Base-by-base conservation (phyloP, 1,139 yeast species). In the Dujonia santamariae region DNA sequence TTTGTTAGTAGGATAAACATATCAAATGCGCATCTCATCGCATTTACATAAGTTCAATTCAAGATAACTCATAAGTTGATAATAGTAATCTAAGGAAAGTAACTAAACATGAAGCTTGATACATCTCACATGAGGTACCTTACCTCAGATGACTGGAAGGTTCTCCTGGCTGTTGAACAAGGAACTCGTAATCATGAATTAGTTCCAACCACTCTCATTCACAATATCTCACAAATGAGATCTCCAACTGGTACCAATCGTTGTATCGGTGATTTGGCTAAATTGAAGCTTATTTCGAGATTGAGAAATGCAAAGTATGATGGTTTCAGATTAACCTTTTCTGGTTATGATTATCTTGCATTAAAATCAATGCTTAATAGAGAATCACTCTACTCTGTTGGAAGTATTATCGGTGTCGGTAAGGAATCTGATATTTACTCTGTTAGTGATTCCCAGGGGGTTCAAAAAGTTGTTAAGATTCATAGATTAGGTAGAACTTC, bases 361-460 rank as follows among this genome's bases (percentile, higher is more conserved):
- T 67, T 92, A 45, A 86, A 83, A 54, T 74, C 95, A 4, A 77
- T 92, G 78, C 61, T 79, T 47, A 85, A 82, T 50, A 72, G 90
- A 46, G 78, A 81, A 32, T 71, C 87, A 0, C 57, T 92, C 7
- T 80, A 81, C 48, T 83, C 94, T 2, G 77, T 92, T 9, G 97
- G 96, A 13, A 73, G 82, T 29, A 86, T 85, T 17, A 88, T 92
- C 48, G 98, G 98, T 38, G 96, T 94, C 34, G 98, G 98, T 51
- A 92, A 92, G 56, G 98, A 92, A 57, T 87, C 97, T 3, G 98
- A 92, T 61, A 90, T 92, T 50, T 88, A 83, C 56, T 75, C 92
- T n/a, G 90, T 85, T 1, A 80, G 85, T 39, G 92, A 85, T 50
- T 64, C 72, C 8, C 54, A 71, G 18, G 95, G 95, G 1, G 56